These are phyloP conservation scores for Quercus berberidifolia DNA, from an alignment of 306 rosid genomes.

Conservation along the genomic window DNA sequence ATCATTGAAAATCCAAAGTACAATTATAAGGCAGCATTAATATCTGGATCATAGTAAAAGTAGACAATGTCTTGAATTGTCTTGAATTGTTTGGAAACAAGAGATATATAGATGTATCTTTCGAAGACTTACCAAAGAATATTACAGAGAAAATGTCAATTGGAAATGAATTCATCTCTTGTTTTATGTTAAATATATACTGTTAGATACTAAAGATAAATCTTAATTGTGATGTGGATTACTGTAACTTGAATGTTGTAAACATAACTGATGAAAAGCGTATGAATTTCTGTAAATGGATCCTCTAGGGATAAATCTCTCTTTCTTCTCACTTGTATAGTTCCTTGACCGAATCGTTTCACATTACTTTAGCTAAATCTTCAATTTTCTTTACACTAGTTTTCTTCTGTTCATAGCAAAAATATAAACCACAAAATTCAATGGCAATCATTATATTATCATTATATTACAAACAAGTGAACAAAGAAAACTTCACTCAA, in stretches of 20 bases:
- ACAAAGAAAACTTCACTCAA: neutral
- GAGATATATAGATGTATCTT: too few species aligned
- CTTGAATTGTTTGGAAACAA: too few species aligned
- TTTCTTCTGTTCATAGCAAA: slow-evolving; percentile 8
- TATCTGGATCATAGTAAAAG: neutral
- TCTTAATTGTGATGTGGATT: too few species aligned
- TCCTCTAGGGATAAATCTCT: slow-evolving; percentile 50
- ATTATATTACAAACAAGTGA: neutral
- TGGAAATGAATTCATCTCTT: too few species aligned
- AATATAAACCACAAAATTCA: neutral
- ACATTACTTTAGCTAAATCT: slow-evolving; percentile 32
- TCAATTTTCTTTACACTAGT: slow-evolving; percentile 26
- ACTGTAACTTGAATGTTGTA: too few species aligned
- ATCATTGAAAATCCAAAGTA: too few species aligned
- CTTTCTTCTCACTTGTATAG: slow-evolving; percentile 20
- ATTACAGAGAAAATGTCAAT: too few species aligned
- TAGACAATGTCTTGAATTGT: too few species aligned
- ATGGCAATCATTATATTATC: neutral
- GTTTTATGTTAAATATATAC: too few species aligned
- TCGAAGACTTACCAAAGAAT: too few species aligned
- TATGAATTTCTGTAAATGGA: slow-evolving; percentile 37
- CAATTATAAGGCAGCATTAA: neutral
- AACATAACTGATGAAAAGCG: slow-evolving; percentile 62
- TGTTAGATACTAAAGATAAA: too few species aligned
- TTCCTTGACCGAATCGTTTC: slow-evolving; percentile 25